phyloP scores from a whole-genome alignment of 1,139 yeast species.

The Yamadazyma pseudoaaseri region DNA sequence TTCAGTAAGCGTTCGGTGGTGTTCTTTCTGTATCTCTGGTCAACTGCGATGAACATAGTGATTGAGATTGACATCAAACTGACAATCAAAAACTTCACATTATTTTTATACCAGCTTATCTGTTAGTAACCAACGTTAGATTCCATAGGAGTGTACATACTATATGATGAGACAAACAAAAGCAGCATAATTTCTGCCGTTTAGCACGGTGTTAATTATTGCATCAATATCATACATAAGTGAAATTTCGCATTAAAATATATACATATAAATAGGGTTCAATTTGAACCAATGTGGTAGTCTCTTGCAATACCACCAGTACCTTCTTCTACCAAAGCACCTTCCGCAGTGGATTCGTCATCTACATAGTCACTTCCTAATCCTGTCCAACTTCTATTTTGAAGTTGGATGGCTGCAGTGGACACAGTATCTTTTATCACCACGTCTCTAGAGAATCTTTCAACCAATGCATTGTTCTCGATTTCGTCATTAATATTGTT shows the following conservation, averaged over 20 bases:
- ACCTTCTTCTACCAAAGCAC: slow-evolving; percentile 80
- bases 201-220: not conserved
- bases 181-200: not conserved
- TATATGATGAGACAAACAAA: not conserved
- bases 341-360: slow-evolving; percentile 45
- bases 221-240: slow-evolving; percentile 2
- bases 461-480: slow-evolving; percentile 46
- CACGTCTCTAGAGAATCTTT: slow-evolving; percentile 58
- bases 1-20: not conserved
- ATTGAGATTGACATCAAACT: too few relatives aligned
- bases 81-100: too few relatives aligned
- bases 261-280: slow-evolving; percentile 1
- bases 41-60: slow-evolving; percentile 1
- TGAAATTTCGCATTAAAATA: not conserved
- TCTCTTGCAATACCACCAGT: slow-evolving; percentile 88
- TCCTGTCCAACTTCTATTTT: slow-evolving; percentile 82
- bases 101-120: too few relatives aligned
- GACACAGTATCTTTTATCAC: slow-evolving; percentile 78
- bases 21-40: slow-evolving; percentile 1
- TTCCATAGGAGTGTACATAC: too few relatives aligned
- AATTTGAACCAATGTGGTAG: slow-evolving; percentile 30
- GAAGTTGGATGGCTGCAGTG: slow-evolving; percentile 79
- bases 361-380: slow-evolving; percentile 76
- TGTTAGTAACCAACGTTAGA: too few relatives aligned
- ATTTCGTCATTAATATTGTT: slow-evolving; percentile 24